A percentile compares a stretch with the other conserved stretches of the same genome.
phyloP scores from a whole-genome alignment of 768 basidiomycete genomes.

The Tylopilus subfusipes region DNA sequence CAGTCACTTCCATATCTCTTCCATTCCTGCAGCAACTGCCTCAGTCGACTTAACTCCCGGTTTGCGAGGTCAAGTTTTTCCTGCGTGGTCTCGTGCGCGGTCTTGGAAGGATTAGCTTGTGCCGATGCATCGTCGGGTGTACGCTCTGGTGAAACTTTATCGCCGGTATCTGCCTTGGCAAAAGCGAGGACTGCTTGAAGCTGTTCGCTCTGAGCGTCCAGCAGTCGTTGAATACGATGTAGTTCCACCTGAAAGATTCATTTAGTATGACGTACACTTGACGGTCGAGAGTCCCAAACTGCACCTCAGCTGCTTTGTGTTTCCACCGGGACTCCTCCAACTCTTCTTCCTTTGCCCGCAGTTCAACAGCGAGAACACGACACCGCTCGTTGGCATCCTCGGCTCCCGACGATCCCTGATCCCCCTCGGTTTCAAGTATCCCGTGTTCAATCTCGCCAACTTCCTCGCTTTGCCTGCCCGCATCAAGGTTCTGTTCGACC shows the following conservation, averaged over 20 bases:
- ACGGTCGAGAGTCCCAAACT: slow-evolving; percentile 3
- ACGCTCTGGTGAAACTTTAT: neutral
- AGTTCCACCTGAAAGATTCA: slow-evolving; percentile 19
- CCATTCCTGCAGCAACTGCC: slow-evolving; percentile 20
- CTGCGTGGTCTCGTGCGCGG: neutral
- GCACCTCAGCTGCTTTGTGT: slow-evolving; percentile 20
- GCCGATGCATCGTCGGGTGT: slow-evolving; percentile 3
- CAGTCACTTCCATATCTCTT: slow-evolving; percentile 24
- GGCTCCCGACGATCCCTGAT: slow-evolving; percentile 4
- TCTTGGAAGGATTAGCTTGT: neutral
- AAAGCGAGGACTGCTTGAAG: slow-evolving; percentile 16
- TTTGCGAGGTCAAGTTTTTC: slow-evolving; percentile 16
- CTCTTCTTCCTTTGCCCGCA: slow-evolving; percentile 18
- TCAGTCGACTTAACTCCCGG: slow-evolving; percentile 19
- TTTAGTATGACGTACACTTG: slow-evolving; percentile 7
- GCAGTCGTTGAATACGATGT: slow-evolving; percentile 8
- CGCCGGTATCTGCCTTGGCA: slow-evolving; percentile 1
- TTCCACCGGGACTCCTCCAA: slow-evolving; percentile 16
- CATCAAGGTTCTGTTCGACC: slow-evolving; percentile 22
- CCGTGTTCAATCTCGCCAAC: slow-evolving; percentile 9
- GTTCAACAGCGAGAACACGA: slow-evolving; percentile 16
- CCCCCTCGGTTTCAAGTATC: slow-evolving; percentile 3
- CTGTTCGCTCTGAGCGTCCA: slow-evolving; percentile 19
- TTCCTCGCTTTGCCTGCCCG: slow-evolving; percentile 14
- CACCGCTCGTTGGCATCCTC: slow-evolving; percentile 14